Conservation (phyloP, 192 early-diverging fungal species). For the Allomyces macrogynus region DNA sequence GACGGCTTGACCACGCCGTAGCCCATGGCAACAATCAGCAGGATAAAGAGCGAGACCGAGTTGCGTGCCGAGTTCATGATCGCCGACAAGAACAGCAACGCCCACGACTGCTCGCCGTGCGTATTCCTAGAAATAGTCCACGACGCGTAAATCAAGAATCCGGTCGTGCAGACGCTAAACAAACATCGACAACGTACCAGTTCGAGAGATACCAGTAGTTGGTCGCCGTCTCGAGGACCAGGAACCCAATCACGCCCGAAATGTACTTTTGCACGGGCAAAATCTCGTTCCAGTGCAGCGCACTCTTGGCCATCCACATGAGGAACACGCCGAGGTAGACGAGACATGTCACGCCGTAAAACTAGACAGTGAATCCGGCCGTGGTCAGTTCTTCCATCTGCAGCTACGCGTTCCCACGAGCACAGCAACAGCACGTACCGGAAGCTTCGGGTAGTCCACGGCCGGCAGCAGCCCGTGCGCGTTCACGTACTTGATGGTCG, state of each 20-base stretch:
- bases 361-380: constrained; percentile 13
- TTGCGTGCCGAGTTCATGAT: constrained; percentile 74
- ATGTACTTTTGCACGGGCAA: constrained; percentile 82
- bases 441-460: constrained; percentile 71
- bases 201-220: constrained; percentile 42
- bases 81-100: constrained; percentile 51
- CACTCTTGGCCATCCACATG: constrained; percentile 57
- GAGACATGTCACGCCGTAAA: constrained; percentile 54
- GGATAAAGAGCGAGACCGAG: constrained; percentile 87
- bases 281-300: constrained; percentile 69
- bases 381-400: constrained; percentile 1
- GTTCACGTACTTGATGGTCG: constrained; percentile 46
- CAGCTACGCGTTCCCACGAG: background rate
- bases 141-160: constrained; percentile 2
- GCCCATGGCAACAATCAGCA: constrained; percentile 83
- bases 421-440: constrained; percentile 20
- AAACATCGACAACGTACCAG: constrained; percentile 2
- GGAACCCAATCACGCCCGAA: constrained; percentile 58
- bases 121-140: constrained; percentile 2
- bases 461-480: constrained; percentile 69
- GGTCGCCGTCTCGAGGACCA: constrained; percentile 78
- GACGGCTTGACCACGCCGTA: constrained; percentile 90
- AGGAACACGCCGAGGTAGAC: constrained; percentile 54
- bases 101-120: constrained; percentile 10
- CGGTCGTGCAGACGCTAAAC: constrained; percentile 13